Conservation (phyloP, 176 grass and related monocot genomes). For the Phoenix roebelenii region DNA sequence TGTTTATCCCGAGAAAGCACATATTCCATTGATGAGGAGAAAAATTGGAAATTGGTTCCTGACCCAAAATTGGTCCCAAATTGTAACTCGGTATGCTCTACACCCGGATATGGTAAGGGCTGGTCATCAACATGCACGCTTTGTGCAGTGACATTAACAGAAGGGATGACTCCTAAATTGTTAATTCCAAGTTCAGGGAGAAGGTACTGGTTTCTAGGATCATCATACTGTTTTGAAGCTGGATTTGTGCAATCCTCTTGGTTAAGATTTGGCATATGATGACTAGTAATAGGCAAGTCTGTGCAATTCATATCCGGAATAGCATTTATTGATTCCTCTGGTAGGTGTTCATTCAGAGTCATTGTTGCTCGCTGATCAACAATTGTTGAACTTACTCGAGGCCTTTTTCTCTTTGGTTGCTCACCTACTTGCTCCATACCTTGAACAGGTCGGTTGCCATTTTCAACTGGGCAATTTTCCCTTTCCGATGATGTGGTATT, state of each 20-base stretch:
- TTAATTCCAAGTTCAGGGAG: conserved; percentile 23
- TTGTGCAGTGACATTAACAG: conserved; percentile 31
- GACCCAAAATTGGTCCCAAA: conserved; percentile 29
- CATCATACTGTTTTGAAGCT: conserved; percentile 28
- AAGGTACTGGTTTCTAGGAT: conserved; percentile 33
- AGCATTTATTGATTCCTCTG: conserved; percentile 38
- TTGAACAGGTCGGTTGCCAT: conserved; percentile 15
- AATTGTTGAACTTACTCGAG: conserved; percentile 8
- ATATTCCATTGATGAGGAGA: conserved; percentile 24
- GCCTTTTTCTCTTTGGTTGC: conserved; percentile 40
- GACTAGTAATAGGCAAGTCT: conserved; percentile 18
- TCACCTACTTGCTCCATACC: conserved; percentile 22
- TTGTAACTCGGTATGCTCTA: conserved; percentile 28
- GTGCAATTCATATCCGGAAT: conserved; percentile 60
- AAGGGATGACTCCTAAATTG: conserved; percentile 21
- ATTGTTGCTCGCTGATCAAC: conserved; percentile 25
- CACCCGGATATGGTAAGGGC: conserved; percentile 25
- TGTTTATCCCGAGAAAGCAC: background rate
- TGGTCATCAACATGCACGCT: conserved; percentile 36
- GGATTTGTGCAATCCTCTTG: conserved; percentile 17
- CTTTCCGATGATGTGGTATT: background rate
- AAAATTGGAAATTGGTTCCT: conserved; percentile 31
- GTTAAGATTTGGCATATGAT: conserved; percentile 30
- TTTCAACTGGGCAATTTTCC: conserved; percentile 19
- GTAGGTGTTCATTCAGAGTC: conserved; percentile 21